Conservation (phyloP, 2,329 filamentous ascomycete genomes). For the Capronia americana region DNA sequence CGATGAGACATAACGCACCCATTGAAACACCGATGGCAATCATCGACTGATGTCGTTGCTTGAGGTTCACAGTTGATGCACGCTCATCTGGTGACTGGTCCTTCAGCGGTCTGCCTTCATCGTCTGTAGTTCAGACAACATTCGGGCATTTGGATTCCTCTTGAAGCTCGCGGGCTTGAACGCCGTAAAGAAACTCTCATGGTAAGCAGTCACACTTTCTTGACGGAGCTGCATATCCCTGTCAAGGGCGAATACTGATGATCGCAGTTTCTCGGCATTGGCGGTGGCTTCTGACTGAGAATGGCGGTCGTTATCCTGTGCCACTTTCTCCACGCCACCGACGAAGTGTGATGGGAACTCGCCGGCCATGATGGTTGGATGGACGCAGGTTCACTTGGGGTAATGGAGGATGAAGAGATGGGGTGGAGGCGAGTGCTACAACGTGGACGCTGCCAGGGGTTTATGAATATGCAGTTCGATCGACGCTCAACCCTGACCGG, state of each 20-base stretch:
- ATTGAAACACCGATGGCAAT: slow-evolving; percentile 39
- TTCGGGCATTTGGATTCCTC: slow-evolving; percentile 37
- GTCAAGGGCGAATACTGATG: slow-evolving; percentile 1
- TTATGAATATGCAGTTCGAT: not conserved
- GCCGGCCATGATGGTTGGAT: not conserved
- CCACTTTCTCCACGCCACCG: not conserved
- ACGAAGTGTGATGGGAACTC: not conserved
- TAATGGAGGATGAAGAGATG: not conserved
- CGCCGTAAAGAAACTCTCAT: slow-evolving; percentile 28
- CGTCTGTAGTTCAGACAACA: slow-evolving; percentile 18
- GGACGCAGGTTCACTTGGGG: not conserved
- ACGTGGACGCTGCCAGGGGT: not conserved
- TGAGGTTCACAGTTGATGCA: slow-evolving; percentile 36
- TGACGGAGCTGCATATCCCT: slow-evolving; percentile 24
- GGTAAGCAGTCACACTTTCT: slow-evolving; percentile 19
- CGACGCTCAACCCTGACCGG: not conserved
- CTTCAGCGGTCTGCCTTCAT: slow-evolving; percentile 40
- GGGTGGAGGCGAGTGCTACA: not conserved
- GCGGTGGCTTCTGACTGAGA: not conserved
- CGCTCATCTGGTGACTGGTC: slow-evolving; percentile 37
- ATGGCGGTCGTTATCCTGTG: not conserved
- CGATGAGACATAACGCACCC: slow-evolving; percentile 19
- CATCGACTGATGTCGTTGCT: slow-evolving; percentile 35
- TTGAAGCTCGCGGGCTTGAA: slow-evolving; percentile 43
- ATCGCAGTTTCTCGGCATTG: slow-evolving; percentile 14